Percentiles rank a stretch among this genome's conserved stretches.
These are phyloP conservation scores for Maudiozyma bulderi DNA, from an alignment of 805 yeast species.

Conservation along the genomic window DNA sequence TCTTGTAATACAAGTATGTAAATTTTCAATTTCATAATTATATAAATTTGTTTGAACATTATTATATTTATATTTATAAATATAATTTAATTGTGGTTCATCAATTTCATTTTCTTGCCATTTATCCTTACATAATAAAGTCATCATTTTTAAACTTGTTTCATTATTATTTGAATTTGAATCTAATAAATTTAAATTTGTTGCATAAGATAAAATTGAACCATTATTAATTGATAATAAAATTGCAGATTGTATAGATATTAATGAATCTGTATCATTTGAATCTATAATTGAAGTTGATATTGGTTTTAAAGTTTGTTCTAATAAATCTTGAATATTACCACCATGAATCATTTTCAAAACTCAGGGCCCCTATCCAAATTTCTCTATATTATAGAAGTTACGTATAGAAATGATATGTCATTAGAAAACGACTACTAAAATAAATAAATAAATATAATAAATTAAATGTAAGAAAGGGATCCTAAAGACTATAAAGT, in stretches of 20 bases:
- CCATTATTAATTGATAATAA: constrained; percentile 22
- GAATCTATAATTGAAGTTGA: constrained; percentile 5
- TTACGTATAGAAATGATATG: too few species aligned
- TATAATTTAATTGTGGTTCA: constrained; percentile 5
- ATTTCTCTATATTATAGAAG: too few species aligned
- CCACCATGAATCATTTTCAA: neutral
- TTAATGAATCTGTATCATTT: constrained; percentile 9
- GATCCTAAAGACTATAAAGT: too few species aligned
- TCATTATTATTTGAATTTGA: constrained; percentile 4
- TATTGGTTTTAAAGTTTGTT: constrained; percentile 14
- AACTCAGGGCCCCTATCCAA: too few species aligned
- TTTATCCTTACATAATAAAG: constrained; percentile 25
- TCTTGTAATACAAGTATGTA: constrained; percentile 24
- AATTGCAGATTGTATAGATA: constrained; percentile 19
- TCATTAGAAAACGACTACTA: too few species aligned
- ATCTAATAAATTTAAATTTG: constrained; percentile 3
- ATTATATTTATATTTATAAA: constrained; percentile 7
- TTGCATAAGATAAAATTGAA: constrained; percentile 22
- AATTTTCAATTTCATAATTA: constrained; percentile 26
- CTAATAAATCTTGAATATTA: neutral
- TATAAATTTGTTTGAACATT: constrained; percentile 16
- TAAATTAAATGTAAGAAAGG: too few species aligned
- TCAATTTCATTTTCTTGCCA: constrained; percentile 25
- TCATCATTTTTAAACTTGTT: constrained; percentile 27
- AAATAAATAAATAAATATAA: too few species aligned